Percentiles rank a stretch among this genome's conserved stretches.
These are phyloP conservation scores for Scheffersomyces cryptocercus DNA, from an alignment of 1,139 yeast genomes.

Conservation along the genomic window DNA sequence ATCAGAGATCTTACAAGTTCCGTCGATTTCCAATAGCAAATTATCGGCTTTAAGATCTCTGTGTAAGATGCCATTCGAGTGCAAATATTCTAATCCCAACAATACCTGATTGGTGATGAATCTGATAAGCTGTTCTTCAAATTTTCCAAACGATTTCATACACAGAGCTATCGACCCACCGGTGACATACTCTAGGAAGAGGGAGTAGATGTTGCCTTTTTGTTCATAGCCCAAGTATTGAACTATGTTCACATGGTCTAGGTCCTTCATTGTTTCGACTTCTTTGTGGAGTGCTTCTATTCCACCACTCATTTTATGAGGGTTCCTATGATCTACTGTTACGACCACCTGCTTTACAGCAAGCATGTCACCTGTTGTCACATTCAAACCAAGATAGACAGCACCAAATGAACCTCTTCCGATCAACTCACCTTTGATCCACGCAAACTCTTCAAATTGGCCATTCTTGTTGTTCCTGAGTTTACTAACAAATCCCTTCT, in stretches of 20 bases:
- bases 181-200: slow-evolving; percentile 93
- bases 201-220: slow-evolving; percentile 70
- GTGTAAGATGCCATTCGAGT: slow-evolving; percentile 84
- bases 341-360: slow-evolving; percentile 95
- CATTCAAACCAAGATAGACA: slow-evolving; percentile 88
- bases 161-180: slow-evolving; percentile 96
- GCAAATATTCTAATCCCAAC: slow-evolving; percentile 82
- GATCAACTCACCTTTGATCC: slow-evolving; percentile 97
- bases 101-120: slow-evolving; percentile 80
- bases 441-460: slow-evolving; percentile 80
- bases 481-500: slow-evolving; percentile 57
- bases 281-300: slow-evolving; percentile 86
- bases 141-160: slow-evolving; percentile 78
- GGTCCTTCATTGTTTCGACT: slow-evolving; percentile 90
- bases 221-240: slow-evolving; percentile 94
- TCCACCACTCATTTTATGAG: slow-evolving; percentile 46
- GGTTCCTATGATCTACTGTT: slow-evolving; percentile 42
- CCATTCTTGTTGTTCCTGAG: slow-evolving; percentile 62
- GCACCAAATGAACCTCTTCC: slow-evolving; percentile 99
- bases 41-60: slow-evolving; percentile 97
- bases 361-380: slow-evolving; percentile 97
- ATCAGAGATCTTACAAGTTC: slow-evolving; percentile 93
- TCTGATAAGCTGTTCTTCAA: slow-evolving; percentile 75
- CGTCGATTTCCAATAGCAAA: slow-evolving; percentile 82
- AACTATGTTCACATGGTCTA: slow-evolving; percentile 92